Percentiles rank a stretch among this genome's conserved stretches.
Evolutionary conservation across 371 early-diverging fungal species (phyloP).

Genomic region (Saksenaea vasiformis): DNA sequence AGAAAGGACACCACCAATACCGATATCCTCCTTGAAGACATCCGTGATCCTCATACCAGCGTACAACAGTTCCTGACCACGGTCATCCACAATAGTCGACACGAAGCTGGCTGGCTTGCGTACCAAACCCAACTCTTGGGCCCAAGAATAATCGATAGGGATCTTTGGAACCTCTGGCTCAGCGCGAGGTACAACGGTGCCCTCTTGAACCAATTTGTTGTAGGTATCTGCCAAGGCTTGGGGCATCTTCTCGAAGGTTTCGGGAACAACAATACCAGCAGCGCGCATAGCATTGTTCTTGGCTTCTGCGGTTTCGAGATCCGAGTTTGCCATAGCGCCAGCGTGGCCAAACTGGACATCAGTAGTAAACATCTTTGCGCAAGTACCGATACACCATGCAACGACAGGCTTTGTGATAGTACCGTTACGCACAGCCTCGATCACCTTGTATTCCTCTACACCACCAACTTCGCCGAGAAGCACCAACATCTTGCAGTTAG

Average conservation of each 20-base stretch:
- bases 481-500: constrained; percentile 92
- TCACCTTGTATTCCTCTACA: constrained; percentile 94
- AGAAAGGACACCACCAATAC: constrained; percentile 96
- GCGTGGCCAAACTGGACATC: constrained; percentile 99
- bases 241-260: constrained; percentile 96
- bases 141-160: constrained; percentile 99
- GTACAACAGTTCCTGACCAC: constrained; percentile 97
- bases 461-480: constrained; percentile 98
- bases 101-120: constrained; percentile 98
- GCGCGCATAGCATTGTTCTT: constrained; percentile 90
- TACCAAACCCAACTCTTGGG: constrained; percentile 96
- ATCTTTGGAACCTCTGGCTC: constrained; percentile 98
- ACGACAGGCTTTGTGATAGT: constrained; percentile 96
- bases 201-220: constrained; percentile 73
- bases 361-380: constrained; percentile 97
- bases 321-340: constrained; percentile 95
- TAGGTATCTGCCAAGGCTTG: constrained; percentile 77
- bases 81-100: constrained; percentile 97
- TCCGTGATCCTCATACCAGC: constrained; percentile 98
- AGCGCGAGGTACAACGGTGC: constrained; percentile 66
- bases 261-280: constrained; percentile 92
- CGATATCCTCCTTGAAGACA: constrained; percentile 97
- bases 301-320: constrained; percentile 95
- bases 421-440: constrained; percentile 87
- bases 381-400: constrained; percentile 99